Conservation (phyloP, 73 alveolate genomes). For the Paramecium tetraurelia region DNA sequence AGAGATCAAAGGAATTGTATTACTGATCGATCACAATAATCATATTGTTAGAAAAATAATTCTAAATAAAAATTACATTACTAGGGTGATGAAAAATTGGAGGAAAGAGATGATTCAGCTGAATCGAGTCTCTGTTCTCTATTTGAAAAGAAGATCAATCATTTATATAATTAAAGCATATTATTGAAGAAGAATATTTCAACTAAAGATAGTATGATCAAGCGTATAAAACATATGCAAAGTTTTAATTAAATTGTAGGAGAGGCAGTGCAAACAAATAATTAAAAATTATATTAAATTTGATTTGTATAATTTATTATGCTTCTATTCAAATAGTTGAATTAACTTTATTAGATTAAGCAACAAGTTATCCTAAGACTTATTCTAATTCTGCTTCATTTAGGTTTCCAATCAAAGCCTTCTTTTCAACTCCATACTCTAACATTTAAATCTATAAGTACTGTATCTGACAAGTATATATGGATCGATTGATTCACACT, state of each 20-base stretch:
- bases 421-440: neutral
- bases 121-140: neutral
- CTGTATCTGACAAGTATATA: slow-evolving; percentile 79
- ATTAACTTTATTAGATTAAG: neutral
- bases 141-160: neutral
- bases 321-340: neutral
- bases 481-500: slow-evolving; percentile 79
- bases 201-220: neutral
- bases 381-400: neutral
- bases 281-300: neutral
- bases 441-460: neutral
- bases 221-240: slow-evolving; percentile 5
- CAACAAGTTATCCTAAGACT: neutral
- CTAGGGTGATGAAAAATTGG: neutral
- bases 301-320: neutral
- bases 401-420: neutral
- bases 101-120: slow-evolving; percentile 27
- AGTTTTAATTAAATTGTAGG: neutral
- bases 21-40: neutral
- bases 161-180: slow-evolving; percentile 26
- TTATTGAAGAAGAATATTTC: neutral
- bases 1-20: neutral
- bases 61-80: neutral
- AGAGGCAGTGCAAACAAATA: neutral
- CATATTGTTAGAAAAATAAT: neutral